Base-by-base conservation (phyloP, 78 protist species). In the Emiliania huxleyi region DNA sequence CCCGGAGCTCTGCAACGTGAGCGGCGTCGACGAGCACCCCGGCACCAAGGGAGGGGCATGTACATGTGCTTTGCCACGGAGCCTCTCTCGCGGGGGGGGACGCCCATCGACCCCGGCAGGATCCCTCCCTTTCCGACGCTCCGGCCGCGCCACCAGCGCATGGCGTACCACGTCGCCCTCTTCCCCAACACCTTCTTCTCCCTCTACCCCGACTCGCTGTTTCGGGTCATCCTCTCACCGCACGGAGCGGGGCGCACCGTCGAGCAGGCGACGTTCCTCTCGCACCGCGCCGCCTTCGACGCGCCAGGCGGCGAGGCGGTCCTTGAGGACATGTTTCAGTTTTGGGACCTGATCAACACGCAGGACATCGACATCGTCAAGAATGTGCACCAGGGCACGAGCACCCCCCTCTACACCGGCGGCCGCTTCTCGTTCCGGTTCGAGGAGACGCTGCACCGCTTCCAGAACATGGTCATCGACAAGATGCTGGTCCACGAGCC, bases 371-470 rank as follows among this genome's bases (percentile, higher is more conserved):
- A 4, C 40, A 79, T 79, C 52, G 1, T 1, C 35, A 52, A 79
- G 87, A 43, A 11, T 21, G 52, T 79, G 87, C 52, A 40, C 40
- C 19, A 25, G 8, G 87, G 87, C 33, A 40, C 35, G 22, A 2
- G 2, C 33, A 0, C 87, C 21, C 48, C 52, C 15, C 15, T 43
- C 3, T 79, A 79, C 52, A 4, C 8, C 12, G 87, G 87, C 21
- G 87, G 87, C 38, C 48, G 52, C 52, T 79, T 43, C 52, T 79
- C 87, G 26, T 79, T 79, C 52, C 48, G 52, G 15, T 79, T 79
- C 49, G 87, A 79, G 49, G 87, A 79, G 87, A 11, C 87, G 22
- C 35, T 79, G 33, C 87, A 79, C 35, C 87, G 87, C 87, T 79
- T 79, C 35, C 87, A 77, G 29, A 77, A 77, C 29, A 77, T 77